Evolutionary conservation across 2,329 filamentous ascomycete genomes (phyloP), one percentile per base, ranked within the genome.

Genomic region (Sordariomycetes sp.): DNA sequence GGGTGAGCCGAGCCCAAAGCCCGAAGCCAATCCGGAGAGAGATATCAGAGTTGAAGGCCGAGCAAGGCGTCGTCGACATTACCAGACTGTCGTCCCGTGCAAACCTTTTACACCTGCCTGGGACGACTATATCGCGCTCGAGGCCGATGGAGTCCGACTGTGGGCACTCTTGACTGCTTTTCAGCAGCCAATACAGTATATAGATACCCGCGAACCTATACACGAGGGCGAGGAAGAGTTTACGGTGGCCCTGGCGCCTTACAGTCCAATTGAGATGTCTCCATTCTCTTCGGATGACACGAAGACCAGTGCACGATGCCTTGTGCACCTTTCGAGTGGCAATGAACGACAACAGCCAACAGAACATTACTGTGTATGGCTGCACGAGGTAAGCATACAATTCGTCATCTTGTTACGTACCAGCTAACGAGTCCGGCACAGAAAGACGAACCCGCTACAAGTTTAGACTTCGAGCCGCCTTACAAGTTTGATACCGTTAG

Each of bases 81-180:
- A n/a, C n/a, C n/a, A n/a, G n/a, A n/a, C n/a, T 16, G 25, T 14
- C 25, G 8, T 4, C n/a, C 25, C 4, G 25, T 28, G 25, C 14
- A n/a, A 9, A 24, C 68, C 69, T 10, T 50, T 66, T 27, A 55
- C 58, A 21, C 63, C 68, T 5, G 70, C 69, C 2, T 75, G 70
- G 71, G 56, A 68, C 30, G 63, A 72, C 31, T 49, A 56, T 27
- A 47, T 70, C 11, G 43, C 52, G 6, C 42, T 72, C n/a, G 56
- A 55, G 4, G 46, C 50, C 30, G 51, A 55, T 19, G 58, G 61
- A n/a, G n/a, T n/a, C 55, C 8, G 23, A 19, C 23, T 21, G 21
- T 33, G 33, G 20, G 49, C 65, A 15, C 59, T 65, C 37, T 46
- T 73, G 19, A 57, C 64, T 4, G 66, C 64, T 7, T 48, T 72